Evolutionary conservation across 2,329 filamentous ascomycete genomes (phyloP).

Genomic region (Chaetomium globosum): DNA sequence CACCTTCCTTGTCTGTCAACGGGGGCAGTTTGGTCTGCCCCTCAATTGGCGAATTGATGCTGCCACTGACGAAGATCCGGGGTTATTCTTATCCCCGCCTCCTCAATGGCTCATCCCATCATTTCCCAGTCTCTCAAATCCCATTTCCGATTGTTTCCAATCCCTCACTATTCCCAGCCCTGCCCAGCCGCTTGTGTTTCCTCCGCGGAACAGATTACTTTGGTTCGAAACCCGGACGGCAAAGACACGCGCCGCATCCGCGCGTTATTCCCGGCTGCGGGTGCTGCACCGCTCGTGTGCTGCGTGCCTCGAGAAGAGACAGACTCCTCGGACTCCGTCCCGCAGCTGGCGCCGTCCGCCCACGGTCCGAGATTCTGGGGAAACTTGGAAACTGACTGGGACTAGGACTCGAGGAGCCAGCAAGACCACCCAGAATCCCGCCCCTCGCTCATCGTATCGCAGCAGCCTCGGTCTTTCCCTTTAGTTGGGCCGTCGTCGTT

Average conservation of each 20-base stretch:
- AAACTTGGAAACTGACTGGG: not conserved
- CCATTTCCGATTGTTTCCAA: slow-evolving; percentile 25
- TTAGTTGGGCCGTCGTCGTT: not conserved
- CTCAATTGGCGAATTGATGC: slow-evolving; percentile 17
- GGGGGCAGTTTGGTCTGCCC: slow-evolving; percentile 4
- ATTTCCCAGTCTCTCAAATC: slow-evolving; percentile 15
- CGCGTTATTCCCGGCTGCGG: slow-evolving; percentile 22
- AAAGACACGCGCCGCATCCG: slow-evolving; percentile 2
- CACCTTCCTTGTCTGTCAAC: slow-evolving; percentile 19
- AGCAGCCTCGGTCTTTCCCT: slow-evolving; percentile 3
- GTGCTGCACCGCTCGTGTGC: not conserved
- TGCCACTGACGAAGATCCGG: slow-evolving; percentile 3
- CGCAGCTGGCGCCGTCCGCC: not conserved
- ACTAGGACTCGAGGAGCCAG: not conserved
- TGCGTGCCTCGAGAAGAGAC: not conserved
- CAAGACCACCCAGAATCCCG: not conserved
- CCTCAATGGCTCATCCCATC: not conserved
- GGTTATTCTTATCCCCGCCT: slow-evolving; percentile 26
- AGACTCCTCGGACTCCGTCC: not conserved
- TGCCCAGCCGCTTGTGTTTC: slow-evolving; percentile 32
- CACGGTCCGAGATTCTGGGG: slow-evolving; percentile 2
- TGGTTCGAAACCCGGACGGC: not conserved
- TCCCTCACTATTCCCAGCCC: slow-evolving; percentile 28
- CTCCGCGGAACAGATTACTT: slow-evolving; percentile 12
- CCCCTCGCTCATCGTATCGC: not conserved